Percentiles rank a stretch among this genome's conserved stretches.
phyloP scores from a whole-genome alignment of 73 alveolate genomes.

The Blepharisma japonicum region DNA sequence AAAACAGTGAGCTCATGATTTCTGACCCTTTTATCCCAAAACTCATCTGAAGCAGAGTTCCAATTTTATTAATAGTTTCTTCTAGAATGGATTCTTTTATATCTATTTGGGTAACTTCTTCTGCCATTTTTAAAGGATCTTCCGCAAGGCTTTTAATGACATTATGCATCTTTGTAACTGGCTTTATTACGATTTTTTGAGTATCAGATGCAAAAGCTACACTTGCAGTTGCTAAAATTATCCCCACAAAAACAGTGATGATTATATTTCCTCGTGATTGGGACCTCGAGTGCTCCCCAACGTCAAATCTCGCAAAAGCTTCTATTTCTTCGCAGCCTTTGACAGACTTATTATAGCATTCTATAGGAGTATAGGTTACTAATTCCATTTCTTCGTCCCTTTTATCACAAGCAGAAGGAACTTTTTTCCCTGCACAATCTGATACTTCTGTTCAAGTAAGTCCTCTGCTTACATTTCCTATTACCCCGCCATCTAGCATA shows the following conservation, averaged over 20 bases:
- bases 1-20: slow-evolving; percentile 51
- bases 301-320: slow-evolving; percentile 62
- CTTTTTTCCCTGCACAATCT: slow-evolving; percentile 58
- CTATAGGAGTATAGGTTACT: slow-evolving; percentile 45
- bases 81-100: slow-evolving; percentile 43
- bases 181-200: slow-evolving; percentile 54
- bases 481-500: slow-evolving; percentile 6
- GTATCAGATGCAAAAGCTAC: slow-evolving; percentile 59
- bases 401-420: slow-evolving; percentile 45
- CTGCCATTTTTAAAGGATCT: slow-evolving; percentile 43
- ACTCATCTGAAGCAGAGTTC: slow-evolving; percentile 59
- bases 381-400: slow-evolving; percentile 57
- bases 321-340: slow-evolving; percentile 51
- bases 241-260: slow-evolving; percentile 63
- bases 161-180: slow-evolving; percentile 61
- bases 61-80: slow-evolving; percentile 61
- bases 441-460: slow-evolving; percentile 41
- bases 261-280: slow-evolving; percentile 48
- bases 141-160: slow-evolving; percentile 44
- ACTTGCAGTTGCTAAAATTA: slow-evolving; percentile 55
- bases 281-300: slow-evolving; percentile 16
- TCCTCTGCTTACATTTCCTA: slow-evolving; percentile 28
- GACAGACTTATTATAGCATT: slow-evolving; percentile 30
- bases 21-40: slow-evolving; percentile 67
- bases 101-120: slow-evolving; percentile 43